phyloP scores from a whole-genome alignment of 768 basidiomycete species.

The Phanerochaete sordida region DNA sequence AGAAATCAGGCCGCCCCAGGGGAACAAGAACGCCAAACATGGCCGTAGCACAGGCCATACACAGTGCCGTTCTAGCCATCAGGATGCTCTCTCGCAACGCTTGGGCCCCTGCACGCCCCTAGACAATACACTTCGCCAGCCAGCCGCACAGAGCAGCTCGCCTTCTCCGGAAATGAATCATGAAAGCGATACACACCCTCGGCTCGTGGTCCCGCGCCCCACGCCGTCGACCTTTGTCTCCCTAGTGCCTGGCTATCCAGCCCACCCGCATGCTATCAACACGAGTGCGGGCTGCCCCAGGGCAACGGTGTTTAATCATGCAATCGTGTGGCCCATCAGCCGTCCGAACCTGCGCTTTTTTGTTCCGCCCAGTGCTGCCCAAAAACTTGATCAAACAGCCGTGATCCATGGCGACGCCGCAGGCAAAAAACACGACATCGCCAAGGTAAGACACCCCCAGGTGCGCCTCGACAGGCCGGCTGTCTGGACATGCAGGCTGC shows the following conservation, averaged over 20 bases:
- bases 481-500: neutral
- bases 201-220: neutral
- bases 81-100: conserved; percentile 1
- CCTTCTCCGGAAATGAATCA: conserved; percentile 5
- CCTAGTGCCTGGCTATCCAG: neutral
- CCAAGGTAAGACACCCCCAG: neutral
- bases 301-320: neutral
- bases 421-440: neutral
- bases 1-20: conserved; percentile 7
- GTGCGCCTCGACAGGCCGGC: no score
- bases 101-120: neutral
- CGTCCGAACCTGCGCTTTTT: neutral
- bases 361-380: neutral
- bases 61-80: neutral
- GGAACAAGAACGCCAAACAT: conserved; percentile 1
- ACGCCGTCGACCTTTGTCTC: conserved; percentile 1
- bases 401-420: neutral
- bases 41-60: conserved; percentile 3
- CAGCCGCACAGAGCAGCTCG: neutral
- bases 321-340: neutral
- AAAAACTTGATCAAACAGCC: neutral
- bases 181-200: neutral
- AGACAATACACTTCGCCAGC: conserved; percentile 5
- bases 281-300: neutral
- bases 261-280: neutral